Evolutionary conservation across 2,329 filamentous ascomycete species (phyloP).

Genomic region (Aspergillus niger): DNA sequence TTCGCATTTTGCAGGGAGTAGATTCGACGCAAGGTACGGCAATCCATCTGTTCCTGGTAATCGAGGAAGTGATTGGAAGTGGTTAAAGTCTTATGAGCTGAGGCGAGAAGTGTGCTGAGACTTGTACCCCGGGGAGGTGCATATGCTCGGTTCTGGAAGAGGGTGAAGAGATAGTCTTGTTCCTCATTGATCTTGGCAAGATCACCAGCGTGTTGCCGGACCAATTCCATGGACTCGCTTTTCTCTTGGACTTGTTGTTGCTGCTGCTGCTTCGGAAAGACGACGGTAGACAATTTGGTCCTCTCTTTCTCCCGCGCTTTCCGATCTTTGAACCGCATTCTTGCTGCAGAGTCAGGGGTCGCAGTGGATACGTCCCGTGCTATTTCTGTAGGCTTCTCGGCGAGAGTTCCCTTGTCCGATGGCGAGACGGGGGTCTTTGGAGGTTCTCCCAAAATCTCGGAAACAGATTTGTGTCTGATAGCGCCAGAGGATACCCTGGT

Average conservation of each 20-base stretch:
- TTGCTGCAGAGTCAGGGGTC: conserved; percentile 37
- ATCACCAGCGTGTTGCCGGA: conserved; percentile 50
- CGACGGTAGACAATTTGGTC: conserved; percentile 70
- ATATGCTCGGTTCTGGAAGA: conserved; percentile 63
- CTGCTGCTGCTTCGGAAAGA: conserved; percentile 70
- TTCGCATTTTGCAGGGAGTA: conserved; percentile 89
- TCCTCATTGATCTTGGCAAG: conserved; percentile 48
- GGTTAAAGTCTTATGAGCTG: conserved; percentile 85
- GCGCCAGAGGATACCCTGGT: conserved; percentile 71
- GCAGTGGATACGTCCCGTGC: conserved; percentile 16
- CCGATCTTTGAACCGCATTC: conserved; percentile 49
- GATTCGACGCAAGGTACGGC: conserved; percentile 79
- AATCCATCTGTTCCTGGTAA: conserved; percentile 83
- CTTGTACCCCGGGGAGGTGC: conserved; percentile 56
- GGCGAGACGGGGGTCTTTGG: conserved; percentile 43
- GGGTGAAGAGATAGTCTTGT: conserved; percentile 63
- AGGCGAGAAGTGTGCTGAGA: conserved; percentile 72
- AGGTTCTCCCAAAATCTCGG: conserved; percentile 68
- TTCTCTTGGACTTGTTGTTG: conserved; percentile 53
- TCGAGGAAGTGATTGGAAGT: conserved; percentile 82
- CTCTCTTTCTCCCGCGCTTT: conserved; percentile 61
- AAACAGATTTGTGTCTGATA: conserved; percentile 71
- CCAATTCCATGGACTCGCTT: conserved; percentile 38
- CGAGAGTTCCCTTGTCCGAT: conserved; percentile 39
- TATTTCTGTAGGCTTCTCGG: conserved; percentile 36